Evolutionary conservation across 352 stramenopile genomes (phyloP), one percentile per base, ranked within the genome.

Genomic region (Pythium rhizo-oryzae): DNA sequence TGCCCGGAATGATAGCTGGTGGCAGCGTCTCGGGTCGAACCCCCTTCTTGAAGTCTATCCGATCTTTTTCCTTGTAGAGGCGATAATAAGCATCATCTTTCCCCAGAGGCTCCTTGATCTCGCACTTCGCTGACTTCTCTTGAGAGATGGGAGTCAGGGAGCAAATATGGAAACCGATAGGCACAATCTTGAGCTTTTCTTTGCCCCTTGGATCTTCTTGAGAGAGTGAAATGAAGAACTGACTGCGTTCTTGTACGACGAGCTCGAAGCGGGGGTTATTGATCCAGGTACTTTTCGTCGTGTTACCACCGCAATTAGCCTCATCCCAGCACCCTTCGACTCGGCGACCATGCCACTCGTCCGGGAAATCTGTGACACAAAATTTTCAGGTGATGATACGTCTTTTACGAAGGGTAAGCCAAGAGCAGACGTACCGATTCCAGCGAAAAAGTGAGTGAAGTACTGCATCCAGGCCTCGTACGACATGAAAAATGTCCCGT

Each of bases 401-500:
- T 19, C 28, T 24, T 44, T 11, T 8, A 25, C 30, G 11, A 54
- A 13, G 33, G 12, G 11, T 43, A 19, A 21, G 33, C 39, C 0
- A 24, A 19, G 21, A 43, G 0, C 30, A 24, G 24, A 51, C 78
- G 19, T 73, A 95, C 87, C 90, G n/a, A 97, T 92, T 21, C 88
- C 91, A 23, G 93, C 84, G 55, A 97, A 98, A 49, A 98, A 93
- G 46, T 96, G 87, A 0, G 90, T 97, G 66, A 96, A 98, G 56
- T 92, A 87, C 57, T 86, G 70, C 71, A 86, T 89, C 90, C 90
- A 97, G 2, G 89, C 91, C 25, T 93, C 82, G 62, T 79, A 98
- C 16, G 80, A 79, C 89, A 98, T 98, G 77, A 97, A 97, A 61
- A 98, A 98, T 3, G 90, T 97, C 4, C 92, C 92, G 58, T 98